Percentiles rank a stretch among this genome's conserved stretches.
These are phyloP conservation scores for Wilhelminamyces savonicus DNA, from an alignment of 805 yeast genomes.

Conservation along the genomic window DNA sequence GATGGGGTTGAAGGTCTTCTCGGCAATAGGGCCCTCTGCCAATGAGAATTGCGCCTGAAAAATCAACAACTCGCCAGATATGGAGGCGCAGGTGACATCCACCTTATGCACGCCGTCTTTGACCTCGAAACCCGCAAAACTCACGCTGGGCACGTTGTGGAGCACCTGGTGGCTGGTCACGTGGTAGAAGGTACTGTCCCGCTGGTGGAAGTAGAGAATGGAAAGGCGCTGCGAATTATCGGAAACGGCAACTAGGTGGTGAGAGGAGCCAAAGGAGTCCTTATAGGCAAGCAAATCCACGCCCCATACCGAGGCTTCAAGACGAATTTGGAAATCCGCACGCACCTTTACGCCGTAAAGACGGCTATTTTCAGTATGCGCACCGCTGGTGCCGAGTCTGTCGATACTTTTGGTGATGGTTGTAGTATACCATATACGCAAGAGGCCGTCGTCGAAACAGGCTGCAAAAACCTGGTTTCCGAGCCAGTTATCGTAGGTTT, in stretches of 20 bases:
- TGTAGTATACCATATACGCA: constrained; percentile 28
- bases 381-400: not conserved
- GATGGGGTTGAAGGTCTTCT: constrained; percentile 7
- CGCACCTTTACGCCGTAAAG: constrained; percentile 14
- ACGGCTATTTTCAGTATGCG: constrained; percentile 2
- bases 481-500: constrained; percentile 23
- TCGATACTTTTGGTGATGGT: constrained; percentile 15
- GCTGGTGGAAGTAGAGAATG: constrained; percentile 27
- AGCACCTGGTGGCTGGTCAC: constrained; percentile 36
- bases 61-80: constrained; percentile 40
- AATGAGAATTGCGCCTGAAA: constrained; percentile 28
- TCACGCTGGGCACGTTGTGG: constrained; percentile 52
- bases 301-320: constrained; percentile 58
- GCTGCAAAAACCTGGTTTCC: constrained; percentile 39
- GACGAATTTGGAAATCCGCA: constrained; percentile 22
- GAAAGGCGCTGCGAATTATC: constrained; percentile 49
- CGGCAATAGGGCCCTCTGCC: constrained; percentile 19
- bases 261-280: constrained; percentile 10
- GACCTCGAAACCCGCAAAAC: constrained; percentile 24
- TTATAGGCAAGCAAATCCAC: constrained; percentile 34
- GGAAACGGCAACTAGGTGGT: constrained; percentile 39
- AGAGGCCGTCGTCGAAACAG: constrained; percentile 52
- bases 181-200: constrained; percentile 19
- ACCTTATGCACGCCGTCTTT: constrained; percentile 19
- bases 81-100: constrained; percentile 33